Conservation (phyloP, 2,329 filamentous ascomycete species). For the Sporothrix variecibatus region DNA sequence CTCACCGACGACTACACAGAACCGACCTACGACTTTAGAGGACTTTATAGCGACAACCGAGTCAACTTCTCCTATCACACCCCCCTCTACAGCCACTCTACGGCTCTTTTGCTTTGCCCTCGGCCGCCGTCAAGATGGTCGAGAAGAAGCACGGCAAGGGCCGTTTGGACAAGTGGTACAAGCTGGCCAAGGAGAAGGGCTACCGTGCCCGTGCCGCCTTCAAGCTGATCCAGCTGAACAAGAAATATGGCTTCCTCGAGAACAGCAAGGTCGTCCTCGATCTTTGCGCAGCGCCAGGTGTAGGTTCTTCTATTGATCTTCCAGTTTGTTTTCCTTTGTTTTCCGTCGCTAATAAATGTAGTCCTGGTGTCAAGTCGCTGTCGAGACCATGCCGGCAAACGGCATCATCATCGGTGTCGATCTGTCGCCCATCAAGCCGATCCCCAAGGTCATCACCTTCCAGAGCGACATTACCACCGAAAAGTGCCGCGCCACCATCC, state of each 20-base stretch:
- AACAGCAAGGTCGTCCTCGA: conserved; percentile 95
- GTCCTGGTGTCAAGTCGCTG: conserved; percentile 96
- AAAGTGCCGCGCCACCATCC: conserved; percentile 87
- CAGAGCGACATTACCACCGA: conserved; percentile 98
- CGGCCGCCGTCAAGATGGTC: conserved; percentile 72
- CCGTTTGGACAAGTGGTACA: conserved; percentile 98
- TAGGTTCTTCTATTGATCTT: conserved; percentile 47
- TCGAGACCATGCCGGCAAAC: conserved; percentile 88
- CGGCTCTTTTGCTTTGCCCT: not conserved
- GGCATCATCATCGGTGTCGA: conserved; percentile 94
- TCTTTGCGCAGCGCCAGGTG: conserved; percentile 94
- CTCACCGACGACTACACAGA: not conserved
- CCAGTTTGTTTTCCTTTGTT: not conserved
- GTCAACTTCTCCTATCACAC: not conserved
- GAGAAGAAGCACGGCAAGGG: conserved; percentile 99
- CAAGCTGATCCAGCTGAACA: conserved; percentile 97
- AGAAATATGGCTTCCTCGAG: conserved; percentile 97
- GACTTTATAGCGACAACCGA: not conserved
- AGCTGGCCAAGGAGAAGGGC: conserved; percentile 96
- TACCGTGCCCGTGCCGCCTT: conserved; percentile 95
- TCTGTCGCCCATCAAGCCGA: conserved; percentile 91
- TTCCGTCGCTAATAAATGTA: conserved; percentile 39
- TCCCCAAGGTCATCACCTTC: conserved; percentile 90
- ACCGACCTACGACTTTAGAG: not conserved
- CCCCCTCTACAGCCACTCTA: not conserved